Evolutionary conservation across 2,329 filamentous ascomycete species (phyloP).

Genomic region (Rhytidhysteron rufulum): DNA sequence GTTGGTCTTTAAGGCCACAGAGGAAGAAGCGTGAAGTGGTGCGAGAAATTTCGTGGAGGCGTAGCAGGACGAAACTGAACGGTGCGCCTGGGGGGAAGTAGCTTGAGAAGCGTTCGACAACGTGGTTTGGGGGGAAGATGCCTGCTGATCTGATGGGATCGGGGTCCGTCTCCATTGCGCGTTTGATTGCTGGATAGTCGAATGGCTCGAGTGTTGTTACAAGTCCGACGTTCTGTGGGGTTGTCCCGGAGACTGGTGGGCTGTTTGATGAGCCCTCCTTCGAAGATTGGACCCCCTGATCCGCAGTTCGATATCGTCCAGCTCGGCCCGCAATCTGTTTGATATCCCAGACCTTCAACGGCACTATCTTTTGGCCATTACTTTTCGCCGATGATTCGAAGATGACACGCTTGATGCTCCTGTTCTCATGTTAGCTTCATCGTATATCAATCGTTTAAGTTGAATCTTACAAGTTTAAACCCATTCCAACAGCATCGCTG

Average conservation of each 20-base stretch:
- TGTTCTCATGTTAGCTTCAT: constrained; percentile 25
- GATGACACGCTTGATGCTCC: constrained; percentile 79
- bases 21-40: constrained; percentile 67
- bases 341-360: constrained; percentile 69
- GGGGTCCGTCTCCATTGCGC: constrained; percentile 61
- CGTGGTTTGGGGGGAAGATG: constrained; percentile 65
- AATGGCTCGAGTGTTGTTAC: constrained; percentile 73
- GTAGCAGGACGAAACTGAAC: constrained; percentile 76
- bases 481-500: constrained; percentile 96
- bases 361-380: constrained; percentile 55
- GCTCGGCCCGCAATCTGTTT: constrained; percentile 95
- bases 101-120: constrained; percentile 71
- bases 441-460: background rate
- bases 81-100: constrained; percentile 81
- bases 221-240: constrained; percentile 53
- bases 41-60: constrained; percentile 65
- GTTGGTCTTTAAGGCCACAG: constrained; percentile 59
- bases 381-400: constrained; percentile 77
- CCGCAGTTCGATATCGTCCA: constrained; percentile 75
- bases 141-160: constrained; percentile 67
- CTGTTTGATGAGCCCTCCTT: background rate
- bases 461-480: constrained; percentile 71
- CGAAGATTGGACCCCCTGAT: constrained; percentile 42
- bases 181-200: constrained; percentile 62
- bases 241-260: background rate